Conservation (phyloP, 192 early-diverging fungal species). For the Kappamyces sp. region DNA sequence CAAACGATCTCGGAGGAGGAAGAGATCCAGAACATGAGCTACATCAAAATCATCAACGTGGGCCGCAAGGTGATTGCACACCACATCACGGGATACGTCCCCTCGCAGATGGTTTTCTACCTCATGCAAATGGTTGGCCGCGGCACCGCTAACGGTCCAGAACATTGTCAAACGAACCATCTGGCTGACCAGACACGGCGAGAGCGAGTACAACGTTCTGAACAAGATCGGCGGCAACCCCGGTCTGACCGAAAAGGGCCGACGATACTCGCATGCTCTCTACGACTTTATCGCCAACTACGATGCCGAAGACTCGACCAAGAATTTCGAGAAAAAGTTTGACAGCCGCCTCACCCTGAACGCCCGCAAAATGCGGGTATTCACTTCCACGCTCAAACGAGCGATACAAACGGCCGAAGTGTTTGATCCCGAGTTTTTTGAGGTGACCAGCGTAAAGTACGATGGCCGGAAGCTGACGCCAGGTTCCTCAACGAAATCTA, state of each 20-base stretch:
- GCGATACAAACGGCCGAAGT: constrained; percentile 78
- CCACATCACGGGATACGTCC: constrained; percentile 89
- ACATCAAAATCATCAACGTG: constrained; percentile 95
- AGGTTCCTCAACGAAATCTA: constrained; percentile 90
- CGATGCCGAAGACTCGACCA: constrained; percentile 10
- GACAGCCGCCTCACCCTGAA: constrained; percentile 26
- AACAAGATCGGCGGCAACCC: constrained; percentile 88
- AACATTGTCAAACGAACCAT: constrained; percentile 77
- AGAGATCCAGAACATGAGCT: constrained; percentile 67
- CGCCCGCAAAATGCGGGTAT: constrained; percentile 41
- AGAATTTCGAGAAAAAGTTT: constrained; percentile 7
- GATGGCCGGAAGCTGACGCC: constrained; percentile 43
- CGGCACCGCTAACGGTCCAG: neutral
- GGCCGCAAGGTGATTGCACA: constrained; percentile 93
- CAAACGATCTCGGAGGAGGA: constrained; percentile 76
- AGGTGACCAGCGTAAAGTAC: constrained; percentile 57
- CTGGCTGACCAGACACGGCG: constrained; percentile 91
- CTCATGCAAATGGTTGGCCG: constrained; percentile 82
- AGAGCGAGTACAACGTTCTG: constrained; percentile 76
- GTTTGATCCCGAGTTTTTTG: constrained; percentile 74
- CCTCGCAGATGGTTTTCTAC: constrained; percentile 93
- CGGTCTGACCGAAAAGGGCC: constrained; percentile 67
- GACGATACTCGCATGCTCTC: constrained; percentile 68
- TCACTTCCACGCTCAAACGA: constrained; percentile 84
- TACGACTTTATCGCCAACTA: constrained; percentile 60